Conservation (phyloP, 116 monocot species). For the Posidonia oceanica region DNA sequence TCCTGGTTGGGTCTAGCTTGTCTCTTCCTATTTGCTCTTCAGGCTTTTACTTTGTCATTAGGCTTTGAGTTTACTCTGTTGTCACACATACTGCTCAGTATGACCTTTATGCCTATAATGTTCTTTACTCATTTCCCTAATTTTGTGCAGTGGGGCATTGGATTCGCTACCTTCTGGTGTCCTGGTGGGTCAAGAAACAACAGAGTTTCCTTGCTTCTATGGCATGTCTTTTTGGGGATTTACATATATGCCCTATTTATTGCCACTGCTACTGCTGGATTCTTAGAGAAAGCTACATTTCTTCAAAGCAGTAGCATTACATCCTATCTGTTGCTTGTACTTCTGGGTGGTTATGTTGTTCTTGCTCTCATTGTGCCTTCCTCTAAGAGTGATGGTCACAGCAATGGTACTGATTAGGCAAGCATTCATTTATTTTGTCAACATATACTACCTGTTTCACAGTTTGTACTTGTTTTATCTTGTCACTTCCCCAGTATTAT, state of each 20-base stretch:
- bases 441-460: not conserved
- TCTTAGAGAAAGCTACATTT: conserved; percentile 95
- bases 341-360: conserved; percentile 64
- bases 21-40: conserved; percentile 57
- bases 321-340: conserved; percentile 48
- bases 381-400: conserved; percentile 29
- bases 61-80: not conserved
- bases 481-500: too few species aligned
- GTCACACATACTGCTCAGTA: not conserved
- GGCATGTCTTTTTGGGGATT: conserved; percentile 84
- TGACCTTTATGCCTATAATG: not conserved
- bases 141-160: conserved; percentile 62
- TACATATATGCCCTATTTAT: conserved; percentile 83
- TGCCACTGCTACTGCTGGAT: conserved; percentile 66
- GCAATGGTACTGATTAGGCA: conserved; percentile 41
- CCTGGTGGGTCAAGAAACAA: conserved; percentile 83
- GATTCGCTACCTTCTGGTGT: conserved; percentile 91
- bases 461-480: too few species aligned
- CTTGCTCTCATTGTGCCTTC: conserved; percentile 64
- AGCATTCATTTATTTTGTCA: not conserved
- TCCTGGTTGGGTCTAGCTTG: conserved; percentile 89
- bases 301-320: conserved; percentile 62
- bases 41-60: conserved; percentile 28
- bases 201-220: conserved; percentile 67
- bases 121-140: conserved; percentile 1